These are phyloP conservation scores for Mycothermus thermophilus DNA, from an alignment of 495 filamentous ascomycete genomes.

Conservation along the genomic window DNA sequence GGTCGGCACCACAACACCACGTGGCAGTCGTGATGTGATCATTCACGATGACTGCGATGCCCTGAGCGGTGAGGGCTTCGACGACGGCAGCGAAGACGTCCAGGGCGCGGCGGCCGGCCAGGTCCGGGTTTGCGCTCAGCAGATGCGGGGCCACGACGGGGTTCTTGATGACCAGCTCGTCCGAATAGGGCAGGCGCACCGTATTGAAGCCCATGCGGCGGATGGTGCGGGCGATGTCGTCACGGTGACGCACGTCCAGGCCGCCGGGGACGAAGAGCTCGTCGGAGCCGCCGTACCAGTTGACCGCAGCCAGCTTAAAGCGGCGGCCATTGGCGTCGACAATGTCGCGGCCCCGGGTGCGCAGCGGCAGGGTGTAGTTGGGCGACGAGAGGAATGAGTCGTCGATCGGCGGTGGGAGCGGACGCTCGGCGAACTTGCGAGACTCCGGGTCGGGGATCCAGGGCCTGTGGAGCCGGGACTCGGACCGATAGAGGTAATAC, in stretches of 20 bases:
- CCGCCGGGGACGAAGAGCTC: conserved; percentile 46
- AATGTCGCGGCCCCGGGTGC: conserved; percentile 39
- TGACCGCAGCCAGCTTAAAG: conserved; percentile 44
- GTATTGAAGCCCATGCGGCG: conserved; percentile 46
- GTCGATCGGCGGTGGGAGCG: conserved; percentile 27
- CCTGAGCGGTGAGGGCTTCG: conserved; percentile 39
- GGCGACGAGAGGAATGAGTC: conserved; percentile 24
- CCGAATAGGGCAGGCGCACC: conserved; percentile 46
- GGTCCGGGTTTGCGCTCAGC: conserved; percentile 39
- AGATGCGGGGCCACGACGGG: conserved; percentile 34
- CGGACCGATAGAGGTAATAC: conserved; percentile 26
- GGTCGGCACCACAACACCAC: conserved; percentile 48
- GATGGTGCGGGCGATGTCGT: conserved; percentile 39
- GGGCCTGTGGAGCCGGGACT: conserved; percentile 24
- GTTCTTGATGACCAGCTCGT: conserved; percentile 45
- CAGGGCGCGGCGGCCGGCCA: conserved; percentile 35
- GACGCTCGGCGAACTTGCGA: conserved; percentile 26
- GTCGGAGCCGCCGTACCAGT: conserved; percentile 52
- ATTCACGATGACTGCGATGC: conserved; percentile 45
- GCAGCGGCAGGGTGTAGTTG: conserved; percentile 33
- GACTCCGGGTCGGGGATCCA: conserved; percentile 29
- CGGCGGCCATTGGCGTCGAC: conserved; percentile 36
- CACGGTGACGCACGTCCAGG: conserved; percentile 42
- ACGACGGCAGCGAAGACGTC: conserved; percentile 42
- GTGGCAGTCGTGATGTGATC: conserved; percentile 48